Base-by-base conservation (phyloP, 108 stramenopile species). In the Cyclotella baltica region DNA sequence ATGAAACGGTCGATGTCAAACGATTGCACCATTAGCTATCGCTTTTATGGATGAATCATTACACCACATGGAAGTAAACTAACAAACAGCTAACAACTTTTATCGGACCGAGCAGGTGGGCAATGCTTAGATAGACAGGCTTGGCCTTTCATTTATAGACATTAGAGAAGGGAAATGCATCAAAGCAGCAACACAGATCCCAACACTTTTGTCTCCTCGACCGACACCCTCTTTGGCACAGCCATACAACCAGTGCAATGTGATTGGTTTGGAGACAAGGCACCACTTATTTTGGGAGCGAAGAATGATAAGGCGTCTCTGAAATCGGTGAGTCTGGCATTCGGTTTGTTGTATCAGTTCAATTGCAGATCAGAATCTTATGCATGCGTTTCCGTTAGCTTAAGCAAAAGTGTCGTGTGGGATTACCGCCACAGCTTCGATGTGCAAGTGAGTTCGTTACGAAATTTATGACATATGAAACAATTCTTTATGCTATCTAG, bases 351-450 rank as follows among this genome's bases (percentile, higher is more conserved):
- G 33, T 34, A 19, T 27, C 9, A 10, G 5, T 34, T 68, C 40
- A 38, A 34, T 68, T 52, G 4, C 3, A 46, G 40, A 8, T 43
- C 37, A 11, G 15, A 13, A 2, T 61, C n/a, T 65, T 37, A 20
- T 4, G 38, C 20, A 25, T 25, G 8, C 30, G 52, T 56, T 23
- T 38, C 22, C 13, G 20, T 13, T 25, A 70, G 85, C 87, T 91
- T 43, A 83, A 78, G 56, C 62, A 66, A 78, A 62, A 57, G 81
- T 73, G 88, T 63, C 89, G 87, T 16, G 59, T 80, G 33, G 89
- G 94, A 27, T 75, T 95, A 55, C 94, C 94, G 11, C 89, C 90
- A 3, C 83, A 89, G 11, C 69, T 92, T 8, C 86, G 94, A n/a
- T 92, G 91, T 80, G 93, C 93, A 25, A 46, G 74, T 75, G 22